Evolutionary conservation across 345 rosid species (phyloP), one percentile per base, ranked within the genome.

Genomic region (Eucalyptus coolabah): DNA sequence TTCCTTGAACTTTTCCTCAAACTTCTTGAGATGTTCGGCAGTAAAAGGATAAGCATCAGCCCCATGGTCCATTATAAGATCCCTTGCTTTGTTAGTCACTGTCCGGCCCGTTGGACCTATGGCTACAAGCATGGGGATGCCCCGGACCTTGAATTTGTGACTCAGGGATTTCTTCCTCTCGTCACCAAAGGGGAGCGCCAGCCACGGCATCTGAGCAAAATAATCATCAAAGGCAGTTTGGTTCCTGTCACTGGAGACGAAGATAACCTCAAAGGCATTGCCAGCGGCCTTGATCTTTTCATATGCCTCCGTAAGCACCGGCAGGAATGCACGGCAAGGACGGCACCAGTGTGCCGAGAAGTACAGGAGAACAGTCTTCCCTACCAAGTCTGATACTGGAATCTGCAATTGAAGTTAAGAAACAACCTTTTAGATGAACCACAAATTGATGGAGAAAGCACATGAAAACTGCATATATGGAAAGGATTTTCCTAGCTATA

Each of bases 261-360:
- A 93, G 42, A 94, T 90, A 19, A 92, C 91, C 87, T 94, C 94
- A 19, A 92, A 91, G 47, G 93, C 92, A 53, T 87, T 45, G 56
- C 91, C 93, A 4, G 40, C 87, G 15, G 88, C 90, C 90, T 92
- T 92, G 65, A 93, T 93, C 92, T 92, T 56, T 40, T 90, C 65
- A 86, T 91, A 94, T 86, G 91, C 92, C 50, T 92, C 93, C 2
- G 82, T 59, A 13, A 94, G 92, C 77, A 89, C 90, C 13, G 94
- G 95, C 47, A 92, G 86, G 89, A 94, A 94, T 56, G 90, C 92
- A 18, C 91, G 93, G 59, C 95, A 94, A 26, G 93, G 94, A 50
- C 92, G 92, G 87, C 95, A 94, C 90, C 91, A 91, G 54, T 91
- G 91, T 85, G 94, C 93, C 42, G 95, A 94, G 93, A 94, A 94